Evolutionary conservation across 495 filamentous ascomycete species (phyloP).

Genomic region (Aspergillus hancockii): DNA sequence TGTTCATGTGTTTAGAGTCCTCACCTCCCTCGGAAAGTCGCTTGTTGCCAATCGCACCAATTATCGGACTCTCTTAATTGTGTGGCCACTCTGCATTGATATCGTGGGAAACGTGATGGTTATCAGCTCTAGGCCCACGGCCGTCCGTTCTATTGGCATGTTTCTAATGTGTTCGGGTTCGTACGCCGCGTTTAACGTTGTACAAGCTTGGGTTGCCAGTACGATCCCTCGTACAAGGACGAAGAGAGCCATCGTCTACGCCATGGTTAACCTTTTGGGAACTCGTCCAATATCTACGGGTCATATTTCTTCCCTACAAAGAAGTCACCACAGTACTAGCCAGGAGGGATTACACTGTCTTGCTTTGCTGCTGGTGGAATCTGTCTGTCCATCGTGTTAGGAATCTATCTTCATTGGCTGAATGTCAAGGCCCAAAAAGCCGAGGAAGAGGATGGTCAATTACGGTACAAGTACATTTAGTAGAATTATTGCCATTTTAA

Average conservation of each 20-base stretch:
- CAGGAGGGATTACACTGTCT: slow-evolving; percentile 26
- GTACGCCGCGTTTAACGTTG: slow-evolving; percentile 28
- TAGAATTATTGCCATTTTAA: background rate
- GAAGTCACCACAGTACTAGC: slow-evolving; percentile 21
- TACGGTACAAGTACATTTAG: slow-evolving; percentile 20
- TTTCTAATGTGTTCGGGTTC: slow-evolving; percentile 29
- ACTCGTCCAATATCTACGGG: too few species aligned
- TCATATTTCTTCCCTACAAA: slow-evolving; percentile 27
- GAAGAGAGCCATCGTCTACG: slow-evolving; percentile 25
- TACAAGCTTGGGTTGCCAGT: slow-evolving; percentile 24
- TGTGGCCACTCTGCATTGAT: slow-evolving; percentile 17
- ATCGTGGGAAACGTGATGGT: slow-evolving; percentile 24
- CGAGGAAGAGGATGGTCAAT: slow-evolving; percentile 17
- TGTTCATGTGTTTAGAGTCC: slow-evolving; percentile 33
- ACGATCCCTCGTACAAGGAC: slow-evolving; percentile 23
- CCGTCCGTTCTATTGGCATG: slow-evolving; percentile 23
- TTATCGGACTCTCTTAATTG: slow-evolving; percentile 17
- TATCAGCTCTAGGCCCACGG: slow-evolving; percentile 19
- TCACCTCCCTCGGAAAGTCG: slow-evolving; percentile 30
- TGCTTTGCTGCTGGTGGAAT: slow-evolving; percentile 23
- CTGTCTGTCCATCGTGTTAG: slow-evolving; percentile 4
- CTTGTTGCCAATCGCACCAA: slow-evolving; percentile 58
- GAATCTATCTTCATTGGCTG: slow-evolving; percentile 7
- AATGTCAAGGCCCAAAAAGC: slow-evolving; percentile 11
- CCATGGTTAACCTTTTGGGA: too few species aligned